Evolutionary conservation across 176 grass and related monocot species (phyloP), one percentile per base, ranked within the genome.

Genomic region (Eleusine coracana): DNA sequence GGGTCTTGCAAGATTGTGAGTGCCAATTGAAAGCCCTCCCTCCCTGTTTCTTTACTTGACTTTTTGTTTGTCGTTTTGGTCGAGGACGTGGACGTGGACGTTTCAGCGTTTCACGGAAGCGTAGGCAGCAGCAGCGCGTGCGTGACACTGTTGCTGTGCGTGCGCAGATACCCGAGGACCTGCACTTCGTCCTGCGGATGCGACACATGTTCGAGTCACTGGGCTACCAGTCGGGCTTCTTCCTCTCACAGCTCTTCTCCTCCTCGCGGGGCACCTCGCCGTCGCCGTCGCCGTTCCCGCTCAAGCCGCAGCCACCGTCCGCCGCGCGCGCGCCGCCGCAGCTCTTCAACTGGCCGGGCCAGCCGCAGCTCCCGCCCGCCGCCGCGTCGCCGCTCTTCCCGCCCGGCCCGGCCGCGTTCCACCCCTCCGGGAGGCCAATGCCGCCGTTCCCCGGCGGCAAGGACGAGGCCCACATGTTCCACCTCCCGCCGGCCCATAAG

Each of bases 1-100:
- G 97, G 97, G 17, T 96, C 97, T 52, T 96, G 93, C 75, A 99
- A 99, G 85, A 99, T 99, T 86, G 97, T 99, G 68, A 92, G 96
- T 94, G 79, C 78, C 78, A 28, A 69, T 68, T 80, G 20, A 68
- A 80, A 21, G 45, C 63, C 62, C 73, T 48, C 44, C 41, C 75
- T 46, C 44, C 44, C 77, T 10, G 45, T 44, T 68, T 80, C 7
- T 52, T 50, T 70, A 13, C 20, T 71, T 44, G 77, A 64, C 44
- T 73, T 38, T 80, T 34, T 2, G 14, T 80, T 89, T 86, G 83
- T 86, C 75, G 80, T 69, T 70, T 92, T 54, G 37, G 66, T 15
- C 81, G 20, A 72, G 23, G 40, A 5, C 44, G 66, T 14, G 2
- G 73, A 86, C 59, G 60, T 79, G 84, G 80, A 74, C 80, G 88